Base-by-base conservation (phyloP, 2,329 filamentous ascomycete species). In the Corinectria fuckeliana region DNA sequence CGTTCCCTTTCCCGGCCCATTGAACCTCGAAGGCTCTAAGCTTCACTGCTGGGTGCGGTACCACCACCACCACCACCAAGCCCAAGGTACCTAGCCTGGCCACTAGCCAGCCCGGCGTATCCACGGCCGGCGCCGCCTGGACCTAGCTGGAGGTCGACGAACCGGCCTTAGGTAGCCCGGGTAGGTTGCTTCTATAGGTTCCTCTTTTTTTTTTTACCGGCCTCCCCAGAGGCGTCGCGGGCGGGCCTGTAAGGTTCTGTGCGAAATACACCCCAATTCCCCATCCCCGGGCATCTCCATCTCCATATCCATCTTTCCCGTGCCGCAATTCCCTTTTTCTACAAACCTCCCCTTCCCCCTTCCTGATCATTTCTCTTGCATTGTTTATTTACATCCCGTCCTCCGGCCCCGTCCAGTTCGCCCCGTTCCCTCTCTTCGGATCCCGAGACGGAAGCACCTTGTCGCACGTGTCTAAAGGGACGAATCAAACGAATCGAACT, bases 291-390 rank as follows among this genome's bases (percentile, higher is more conserved):
- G n/a, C n/a, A n/a, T n/a, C n/a, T n/a, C n/a, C n/a, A n/a, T n/a
- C n/a, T n/a, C n/a, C n/a, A n/a, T n/a, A n/a, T n/a, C n/a, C n/a
- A n/a, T n/a, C n/a, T n/a, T 32, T n/a, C 30, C 30, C 13, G 13
- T 5, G 30, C 30, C 30, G 30, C n/a, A 32, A 32, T 9, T n/a
- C n/a, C 32, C 32, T n/a, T 8, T 36, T 16, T 10, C 26, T 62
- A 59, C 67, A 64, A 65, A 56, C 67, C 59, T 60, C 50, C 23
- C 53, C 36, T 60, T 65, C 53, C n/a, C 23, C 10, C 25, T 13
- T 16, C 48, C 16, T 16, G 10, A 16, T 34, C 36, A 28, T 32
- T 13, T 20, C 16, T 20, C 2, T 20, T 23, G 3, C 11, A 28
- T 9, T 23, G 7, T 18, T 16, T n/a, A 16, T 38, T 38, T 14